Evolutionary conservation across 75 land plant species (phyloP).

Genomic region (Sequoiadendron giganteum): DNA sequence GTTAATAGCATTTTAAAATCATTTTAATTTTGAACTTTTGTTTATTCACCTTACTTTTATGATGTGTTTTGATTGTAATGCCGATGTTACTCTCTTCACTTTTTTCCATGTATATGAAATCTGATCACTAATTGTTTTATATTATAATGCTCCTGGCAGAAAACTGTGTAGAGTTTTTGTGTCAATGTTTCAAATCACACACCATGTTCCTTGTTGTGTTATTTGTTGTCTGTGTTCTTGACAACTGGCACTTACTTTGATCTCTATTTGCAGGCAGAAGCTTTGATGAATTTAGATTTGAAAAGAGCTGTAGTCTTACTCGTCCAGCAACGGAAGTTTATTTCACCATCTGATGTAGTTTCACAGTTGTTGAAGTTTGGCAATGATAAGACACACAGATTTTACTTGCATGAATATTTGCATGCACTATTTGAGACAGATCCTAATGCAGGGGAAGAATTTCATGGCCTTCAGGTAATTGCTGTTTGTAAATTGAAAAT

Average conservation of each 20-base stretch:
- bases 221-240: background rate
- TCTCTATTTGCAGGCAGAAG: constrained; percentile 48
- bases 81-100: background rate
- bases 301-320: constrained; percentile 77
- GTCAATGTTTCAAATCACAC: background rate
- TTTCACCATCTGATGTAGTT: constrained; percentile 75
- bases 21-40: background rate
- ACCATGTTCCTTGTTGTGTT: background rate
- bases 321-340: constrained; percentile 66
- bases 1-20: background rate
- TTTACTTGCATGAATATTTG: constrained; percentile 78
- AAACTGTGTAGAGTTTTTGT: no score
- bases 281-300: constrained; percentile 73
- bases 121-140: background rate
- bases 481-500: background rate
- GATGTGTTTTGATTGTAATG: background rate
- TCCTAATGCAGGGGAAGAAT: constrained; percentile 78
- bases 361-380: constrained; percentile 52
- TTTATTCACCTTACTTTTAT: background rate
- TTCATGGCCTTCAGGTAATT: constrained; percentile 89
- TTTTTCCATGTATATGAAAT: background rate
- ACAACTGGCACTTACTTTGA: background rate
- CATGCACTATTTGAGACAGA: constrained; percentile 80
- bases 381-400: constrained; percentile 52
- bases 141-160: no score